Evolutionary conservation across 805 yeast genomes (phyloP), one percentile per base, ranked within the genome.

Genomic region (Saturnispora ahearnii): DNA sequence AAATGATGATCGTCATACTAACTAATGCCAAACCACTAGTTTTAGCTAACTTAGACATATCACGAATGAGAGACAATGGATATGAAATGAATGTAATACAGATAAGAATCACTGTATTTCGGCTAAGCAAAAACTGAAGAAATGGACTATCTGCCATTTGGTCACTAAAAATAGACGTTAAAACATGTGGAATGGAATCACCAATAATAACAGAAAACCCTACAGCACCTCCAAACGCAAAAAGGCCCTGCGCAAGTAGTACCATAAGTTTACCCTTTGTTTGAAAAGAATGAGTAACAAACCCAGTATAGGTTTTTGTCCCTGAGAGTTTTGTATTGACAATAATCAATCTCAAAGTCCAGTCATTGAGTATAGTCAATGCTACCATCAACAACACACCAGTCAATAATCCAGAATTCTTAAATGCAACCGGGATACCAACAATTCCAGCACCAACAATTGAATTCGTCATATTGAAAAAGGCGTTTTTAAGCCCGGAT

Each of bases 381-480:
- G 76, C 58, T 0, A 79, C 59, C 62, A 88, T 72, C 6, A 81
- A 73, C 2, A 87, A 22, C 0, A 82, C 60, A 3, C 96, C 95
- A 0, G 91, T 88, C 0, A 82, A 51, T 3, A 91, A 64, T 0
- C 98, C 98, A 18, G 87, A 75, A 58, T 89, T 87, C 43, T 76
- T 72, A 59, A 90, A 79, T 0, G 97, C 96, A 55, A 82, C 84
- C 2, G 98, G 95, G 55, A 89, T 95, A 1, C 97, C 96, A 31
- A 91, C 87, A 48, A 91, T 87, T 7, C 98, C 98, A 0, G 98
- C 97, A 0, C 98, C 98, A 6, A 91, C 72, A 53, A 91, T 91
- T 18, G 95, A 84, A 65, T 90, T 90, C 9, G 96, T 95, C 96
- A 90, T 89, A 66, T 91, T 91, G 95, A 90, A 86, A 61, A 90